These are phyloP conservation scores for Aspergillus sp. DNA, from an alignment of 2,329 filamentous ascomycete species.

Conservation along the genomic window DNA sequence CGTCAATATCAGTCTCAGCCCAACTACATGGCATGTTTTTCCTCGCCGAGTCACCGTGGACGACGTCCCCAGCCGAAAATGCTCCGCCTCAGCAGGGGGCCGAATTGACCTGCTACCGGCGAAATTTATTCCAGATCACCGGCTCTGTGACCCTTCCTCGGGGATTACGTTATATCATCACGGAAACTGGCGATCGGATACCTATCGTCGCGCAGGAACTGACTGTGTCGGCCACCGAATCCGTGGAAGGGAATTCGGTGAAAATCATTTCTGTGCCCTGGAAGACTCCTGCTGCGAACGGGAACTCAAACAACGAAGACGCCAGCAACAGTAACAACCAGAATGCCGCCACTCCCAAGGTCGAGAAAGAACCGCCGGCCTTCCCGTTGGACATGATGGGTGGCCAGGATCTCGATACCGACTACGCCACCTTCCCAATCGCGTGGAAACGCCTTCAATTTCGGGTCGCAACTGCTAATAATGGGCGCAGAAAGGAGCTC, in stretches of 20 bases:
- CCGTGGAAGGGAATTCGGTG: constrained; percentile 86
- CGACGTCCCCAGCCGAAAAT: constrained; percentile 55
- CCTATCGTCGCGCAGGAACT: constrained; percentile 82
- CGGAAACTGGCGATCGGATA: constrained; percentile 79
- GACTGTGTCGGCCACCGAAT: constrained; percentile 88
- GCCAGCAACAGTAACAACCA: constrained; percentile 8
- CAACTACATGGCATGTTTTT: constrained; percentile 71
- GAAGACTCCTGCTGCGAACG: constrained; percentile 84
- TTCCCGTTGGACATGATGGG: constrained; percentile 70
- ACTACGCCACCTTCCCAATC: constrained; percentile 87
- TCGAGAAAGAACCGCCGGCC: constrained; percentile 82
- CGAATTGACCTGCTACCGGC: constrained; percentile 91
- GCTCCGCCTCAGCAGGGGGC: constrained; percentile 53
- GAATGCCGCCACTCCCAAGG: constrained; percentile 51
- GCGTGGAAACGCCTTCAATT: constrained; percentile 94
- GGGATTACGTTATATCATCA: constrained; percentile 75
- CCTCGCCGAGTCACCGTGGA: constrained; percentile 64
- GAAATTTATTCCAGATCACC: constrained; percentile 94
- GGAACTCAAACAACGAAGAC: constrained; percentile 49
- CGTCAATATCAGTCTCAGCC: constrained; percentile 58
- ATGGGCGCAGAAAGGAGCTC: constrained; percentile 88
- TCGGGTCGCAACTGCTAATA: constrained; percentile 92
- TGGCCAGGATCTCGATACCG: constrained; percentile 71
- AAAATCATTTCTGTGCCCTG: constrained; percentile 96
- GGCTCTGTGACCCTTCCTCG: constrained; percentile 81